Evolutionary conservation across 768 basidiomycete species (phyloP).

Genomic region (Lactifluus echinatus): DNA sequence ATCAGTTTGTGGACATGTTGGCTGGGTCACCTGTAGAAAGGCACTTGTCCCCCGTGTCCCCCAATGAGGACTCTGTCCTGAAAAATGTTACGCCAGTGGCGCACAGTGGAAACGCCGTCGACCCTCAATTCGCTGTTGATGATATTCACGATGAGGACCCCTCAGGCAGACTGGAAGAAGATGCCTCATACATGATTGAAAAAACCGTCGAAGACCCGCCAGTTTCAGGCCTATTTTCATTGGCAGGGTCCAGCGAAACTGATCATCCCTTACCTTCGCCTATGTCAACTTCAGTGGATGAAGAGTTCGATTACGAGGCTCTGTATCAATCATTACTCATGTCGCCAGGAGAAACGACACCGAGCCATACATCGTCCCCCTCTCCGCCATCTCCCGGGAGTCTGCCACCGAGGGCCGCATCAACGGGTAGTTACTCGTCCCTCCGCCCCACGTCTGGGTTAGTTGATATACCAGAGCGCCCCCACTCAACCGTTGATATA

Average conservation of each 20-base stretch:
- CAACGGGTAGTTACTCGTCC: background rate
- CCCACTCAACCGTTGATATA: conserved; percentile 7
- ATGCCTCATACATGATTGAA: background rate
- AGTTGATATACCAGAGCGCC: conserved; percentile 2
- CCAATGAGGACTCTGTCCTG: background rate
- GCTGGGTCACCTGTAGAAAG: background rate
- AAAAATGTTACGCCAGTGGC: too few relatives aligned
- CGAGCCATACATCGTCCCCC: conserved; percentile 18
- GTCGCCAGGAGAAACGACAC: conserved; percentile 13
- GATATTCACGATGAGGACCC: background rate
- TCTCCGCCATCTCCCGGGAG: background rate
- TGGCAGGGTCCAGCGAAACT: background rate
- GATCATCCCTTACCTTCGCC: background rate
- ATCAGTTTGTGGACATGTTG: background rate
- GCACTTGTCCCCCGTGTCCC: background rate
- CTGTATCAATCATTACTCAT: conserved; percentile 11
- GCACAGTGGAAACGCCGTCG: background rate
- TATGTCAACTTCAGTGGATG: background rate
- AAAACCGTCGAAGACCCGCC: background rate
- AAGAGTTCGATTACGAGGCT: conserved; percentile 10
- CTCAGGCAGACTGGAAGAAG: background rate
- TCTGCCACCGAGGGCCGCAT: background rate
- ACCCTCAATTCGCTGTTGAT: background rate
- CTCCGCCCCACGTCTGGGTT: background rate
- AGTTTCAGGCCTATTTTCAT: background rate